Conservation (phyloP, 306 rosid species). For the Casuarina equisetifolia region DNA sequence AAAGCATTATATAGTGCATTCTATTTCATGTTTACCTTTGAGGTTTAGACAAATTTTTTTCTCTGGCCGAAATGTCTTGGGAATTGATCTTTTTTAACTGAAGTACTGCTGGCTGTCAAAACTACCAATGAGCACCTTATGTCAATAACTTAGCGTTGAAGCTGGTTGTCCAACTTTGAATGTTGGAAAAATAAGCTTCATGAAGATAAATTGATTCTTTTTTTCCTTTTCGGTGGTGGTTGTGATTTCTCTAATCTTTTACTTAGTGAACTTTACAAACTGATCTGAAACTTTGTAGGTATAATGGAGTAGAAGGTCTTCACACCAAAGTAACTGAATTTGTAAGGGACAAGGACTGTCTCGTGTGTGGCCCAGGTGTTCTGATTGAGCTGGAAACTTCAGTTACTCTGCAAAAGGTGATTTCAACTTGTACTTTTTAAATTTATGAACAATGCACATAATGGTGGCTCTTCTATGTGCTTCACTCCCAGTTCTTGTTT, state of each 20-base stretch:
- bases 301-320: slow-evolving; percentile 90
- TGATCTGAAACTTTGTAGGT: slow-evolving; percentile 51
- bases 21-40: not conserved
- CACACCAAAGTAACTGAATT: slow-evolving; percentile 95
- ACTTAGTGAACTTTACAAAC: slow-evolving; percentile 12
- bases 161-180: not conserved
- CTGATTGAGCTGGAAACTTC: slow-evolving; percentile 83
- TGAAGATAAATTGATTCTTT: not conserved
- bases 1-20: not conserved
- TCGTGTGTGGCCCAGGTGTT: slow-evolving; percentile 93
- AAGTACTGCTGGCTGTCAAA: not conserved
- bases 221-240: slow-evolving; percentile 13
- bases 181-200: not conserved
- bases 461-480: not conserved
- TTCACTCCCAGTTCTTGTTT: not conserved
- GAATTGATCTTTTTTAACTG: not conserved
- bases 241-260: not conserved
- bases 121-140: not conserved
- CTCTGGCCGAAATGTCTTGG: not conserved
- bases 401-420: slow-evolving; percentile 80
- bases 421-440: slow-evolving; percentile 14
- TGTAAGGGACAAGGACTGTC: slow-evolving; percentile 85
- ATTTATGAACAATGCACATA: slow-evolving; percentile 15
- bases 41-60: not conserved
- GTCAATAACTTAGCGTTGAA: not conserved